phyloP scores from a whole-genome alignment of 192 early-diverging fungal species.

The Coemansia sp. region DNA sequence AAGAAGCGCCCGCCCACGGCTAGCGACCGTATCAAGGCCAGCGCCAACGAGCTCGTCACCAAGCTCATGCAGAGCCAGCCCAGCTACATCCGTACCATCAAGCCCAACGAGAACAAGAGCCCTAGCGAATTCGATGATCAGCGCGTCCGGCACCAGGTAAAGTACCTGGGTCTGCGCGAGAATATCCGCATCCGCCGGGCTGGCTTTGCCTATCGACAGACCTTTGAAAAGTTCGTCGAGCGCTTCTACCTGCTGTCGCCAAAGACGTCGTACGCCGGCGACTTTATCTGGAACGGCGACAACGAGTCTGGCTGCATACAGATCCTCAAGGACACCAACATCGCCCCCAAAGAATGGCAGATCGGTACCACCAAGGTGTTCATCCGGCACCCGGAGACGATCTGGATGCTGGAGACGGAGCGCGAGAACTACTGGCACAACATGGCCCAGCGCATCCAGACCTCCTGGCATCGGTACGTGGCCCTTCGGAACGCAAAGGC shows the following conservation, averaged over 20 bases:
- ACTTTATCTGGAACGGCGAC: slow-evolving; percentile 78
- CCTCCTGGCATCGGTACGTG: slow-evolving; percentile 77
- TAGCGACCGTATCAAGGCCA: slow-evolving; percentile 89
- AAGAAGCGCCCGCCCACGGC: slow-evolving; percentile 98
- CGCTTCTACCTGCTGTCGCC: slow-evolving; percentile 72
- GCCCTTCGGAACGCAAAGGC: slow-evolving; percentile 61
- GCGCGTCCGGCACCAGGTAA: slow-evolving; percentile 93
- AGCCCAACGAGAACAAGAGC: slow-evolving; percentile 94
- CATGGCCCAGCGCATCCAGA: slow-evolving; percentile 90
- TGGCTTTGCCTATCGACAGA: slow-evolving; percentile 94
- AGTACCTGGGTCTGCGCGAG: slow-evolving; percentile 93
- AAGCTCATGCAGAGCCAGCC: slow-evolving; percentile 95
- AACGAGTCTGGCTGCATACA: slow-evolving; percentile 62
- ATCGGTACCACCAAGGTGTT: slow-evolving; percentile 93
- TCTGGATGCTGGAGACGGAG: slow-evolving; percentile 84
- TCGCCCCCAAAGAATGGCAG: slow-evolving; percentile 88
- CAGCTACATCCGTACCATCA: slow-evolving; percentile 95
- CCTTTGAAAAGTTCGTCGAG: slow-evolving; percentile 80
- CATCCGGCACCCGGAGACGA: slow-evolving; percentile 89
- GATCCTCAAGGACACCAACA: slow-evolving; percentile 82
- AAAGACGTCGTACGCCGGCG: slow-evolving; percentile 74
- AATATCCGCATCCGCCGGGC: slow-evolving; percentile 97
- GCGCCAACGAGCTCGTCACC: slow-evolving; percentile 78
- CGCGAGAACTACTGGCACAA: slow-evolving; percentile 95
- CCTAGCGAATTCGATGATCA: slow-evolving; percentile 85